Evolutionary conservation across 108 stramenopile species (phyloP).

Genomic region (Cylindrotheca closterium): DNA sequence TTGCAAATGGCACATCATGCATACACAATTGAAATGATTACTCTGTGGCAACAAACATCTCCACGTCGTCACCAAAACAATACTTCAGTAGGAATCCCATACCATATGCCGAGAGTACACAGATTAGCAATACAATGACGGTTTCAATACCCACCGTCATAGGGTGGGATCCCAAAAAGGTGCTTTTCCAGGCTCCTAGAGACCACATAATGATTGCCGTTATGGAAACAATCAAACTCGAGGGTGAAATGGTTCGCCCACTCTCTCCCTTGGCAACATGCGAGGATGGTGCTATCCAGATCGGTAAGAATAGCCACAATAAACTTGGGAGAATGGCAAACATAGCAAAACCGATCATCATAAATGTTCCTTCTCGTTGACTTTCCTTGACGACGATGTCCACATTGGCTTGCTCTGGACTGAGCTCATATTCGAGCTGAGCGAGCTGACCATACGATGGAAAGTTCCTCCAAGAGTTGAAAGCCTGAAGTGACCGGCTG

Average conservation of each 20-base stretch:
- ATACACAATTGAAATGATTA: too few species aligned
- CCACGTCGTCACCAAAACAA: constrained; percentile 5
- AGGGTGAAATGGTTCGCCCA: constrained; percentile 13
- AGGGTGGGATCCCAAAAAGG: constrained; percentile 57
- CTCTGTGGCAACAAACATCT: too few species aligned
- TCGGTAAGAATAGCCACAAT: constrained; percentile 39
- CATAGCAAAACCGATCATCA: constrained; percentile 69
- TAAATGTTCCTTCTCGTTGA: constrained; percentile 58
- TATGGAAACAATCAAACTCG: constrained; percentile 34
- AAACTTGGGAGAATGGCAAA: constrained; percentile 68
- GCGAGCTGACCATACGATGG: constrained; percentile 28
- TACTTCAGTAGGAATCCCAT: constrained; percentile 25
- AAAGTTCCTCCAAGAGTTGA: constrained; percentile 20
- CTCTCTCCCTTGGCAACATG: constrained; percentile 3
- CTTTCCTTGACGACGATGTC: constrained; percentile 45
- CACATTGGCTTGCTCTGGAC: constrained; percentile 35
- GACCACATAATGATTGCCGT: constrained; percentile 48
- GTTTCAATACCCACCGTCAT: constrained; percentile 61
- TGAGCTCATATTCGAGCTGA: constrained; percentile 16
- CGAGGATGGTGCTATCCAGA: constrained; percentile 10
- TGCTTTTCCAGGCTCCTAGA: constrained; percentile 78
- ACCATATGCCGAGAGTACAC: constrained; percentile 44
- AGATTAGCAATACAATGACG: constrained; percentile 51
- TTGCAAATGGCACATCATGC: too few species aligned
- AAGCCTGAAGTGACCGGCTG: not conserved